Percentiles rank a stretch among this genome's conserved stretches.
These are phyloP conservation scores for Proliferodiscus dingleyae DNA, from an alignment of 2,329 filamentous ascomycete species.

Conservation along the genomic window DNA sequence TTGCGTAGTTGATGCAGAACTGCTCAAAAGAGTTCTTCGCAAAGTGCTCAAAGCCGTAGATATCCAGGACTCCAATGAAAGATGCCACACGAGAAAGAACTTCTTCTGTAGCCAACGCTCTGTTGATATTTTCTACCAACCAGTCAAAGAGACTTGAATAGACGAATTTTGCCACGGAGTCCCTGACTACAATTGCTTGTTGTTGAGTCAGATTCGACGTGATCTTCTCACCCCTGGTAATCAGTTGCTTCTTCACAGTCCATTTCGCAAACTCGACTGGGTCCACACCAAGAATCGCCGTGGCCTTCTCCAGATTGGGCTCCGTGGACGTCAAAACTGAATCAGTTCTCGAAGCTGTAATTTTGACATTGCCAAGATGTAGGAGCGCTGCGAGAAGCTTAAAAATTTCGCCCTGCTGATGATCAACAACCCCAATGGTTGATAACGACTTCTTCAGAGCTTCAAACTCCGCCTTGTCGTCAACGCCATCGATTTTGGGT, in stretches of 20 bases:
- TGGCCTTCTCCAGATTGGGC: constrained; percentile 75
- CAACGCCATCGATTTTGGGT: constrained; percentile 86
- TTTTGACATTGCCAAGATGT: constrained; percentile 95
- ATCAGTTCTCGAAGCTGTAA: constrained; percentile 82
- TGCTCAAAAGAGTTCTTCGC: constrained; percentile 99
- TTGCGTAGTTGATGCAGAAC: constrained; percentile 99
- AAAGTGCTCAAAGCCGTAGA: constrained; percentile 98
- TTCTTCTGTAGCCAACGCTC: constrained; percentile 80
- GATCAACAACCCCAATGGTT: constrained; percentile 75
- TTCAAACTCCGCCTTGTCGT: constrained; percentile 90
- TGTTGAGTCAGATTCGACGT: constrained; percentile 91
- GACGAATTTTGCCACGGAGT: constrained; percentile 97
- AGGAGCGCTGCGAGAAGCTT: constrained; percentile 83
- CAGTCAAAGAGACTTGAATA: constrained; percentile 98
- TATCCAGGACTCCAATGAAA: constrained; percentile 98
- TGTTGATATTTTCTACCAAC: constrained; percentile 96
- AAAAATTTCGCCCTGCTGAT: constrained; percentile 81
- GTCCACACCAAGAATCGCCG: constrained; percentile 82
- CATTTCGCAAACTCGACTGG: constrained; percentile 85
- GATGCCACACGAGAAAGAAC: constrained; percentile 76
- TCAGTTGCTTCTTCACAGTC: constrained; percentile 98
- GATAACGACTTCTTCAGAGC: constrained; percentile 81
- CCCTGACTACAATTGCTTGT: constrained; percentile 88
- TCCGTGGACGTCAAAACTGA: constrained; percentile 78
- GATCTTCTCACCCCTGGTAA: constrained; percentile 96